These are phyloP conservation scores for Cladosporium phlei DNA, from an alignment of 2,329 filamentous ascomycete genomes.

Conservation along the genomic window DNA sequence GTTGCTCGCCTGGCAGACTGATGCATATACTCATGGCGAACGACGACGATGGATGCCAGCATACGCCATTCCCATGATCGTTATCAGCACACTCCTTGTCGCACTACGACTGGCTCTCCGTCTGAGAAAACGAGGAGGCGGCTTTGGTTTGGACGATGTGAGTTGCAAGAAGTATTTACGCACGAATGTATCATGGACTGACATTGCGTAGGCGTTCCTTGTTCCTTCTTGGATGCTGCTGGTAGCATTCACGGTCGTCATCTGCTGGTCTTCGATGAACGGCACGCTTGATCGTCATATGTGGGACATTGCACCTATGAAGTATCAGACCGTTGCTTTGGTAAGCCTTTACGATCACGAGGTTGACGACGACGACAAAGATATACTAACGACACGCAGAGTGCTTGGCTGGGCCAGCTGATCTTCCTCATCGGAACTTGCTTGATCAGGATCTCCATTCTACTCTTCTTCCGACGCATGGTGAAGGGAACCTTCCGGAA, in stretches of 20 bases:
- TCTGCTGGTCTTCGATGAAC: not conserved
- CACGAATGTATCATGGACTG: not conserved
- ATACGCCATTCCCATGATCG: constrained; percentile 18
- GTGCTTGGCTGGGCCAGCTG: constrained; percentile 32
- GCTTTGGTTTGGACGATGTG: constrained; percentile 13
- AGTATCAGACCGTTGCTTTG: constrained; percentile 8
- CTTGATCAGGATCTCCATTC: constrained; percentile 34
- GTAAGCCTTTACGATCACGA: not conserved
- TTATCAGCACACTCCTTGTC: constrained; percentile 20
- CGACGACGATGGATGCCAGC: constrained; percentile 10
- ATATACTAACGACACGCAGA: constrained; percentile 5
- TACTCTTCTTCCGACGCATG: constrained; percentile 41
- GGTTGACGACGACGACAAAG: not conserved
- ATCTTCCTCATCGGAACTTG: constrained; percentile 31
- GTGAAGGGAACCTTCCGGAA: constrained; percentile 32
- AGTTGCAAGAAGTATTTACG: not conserved
- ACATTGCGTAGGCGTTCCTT: not conserved
- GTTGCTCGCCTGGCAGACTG: constrained; percentile 8
- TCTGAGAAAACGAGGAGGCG: constrained; percentile 21
- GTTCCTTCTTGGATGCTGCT: constrained; percentile 8
- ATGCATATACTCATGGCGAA: constrained; percentile 7
- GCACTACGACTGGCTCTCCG: constrained; percentile 21
- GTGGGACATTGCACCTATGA: constrained; percentile 1
- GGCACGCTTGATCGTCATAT: constrained; percentile 10
- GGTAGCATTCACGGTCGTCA: constrained; percentile 1